Base-by-base conservation (phyloP, 164 flowering plant genomes). In the Akebia trifoliata region DNA sequence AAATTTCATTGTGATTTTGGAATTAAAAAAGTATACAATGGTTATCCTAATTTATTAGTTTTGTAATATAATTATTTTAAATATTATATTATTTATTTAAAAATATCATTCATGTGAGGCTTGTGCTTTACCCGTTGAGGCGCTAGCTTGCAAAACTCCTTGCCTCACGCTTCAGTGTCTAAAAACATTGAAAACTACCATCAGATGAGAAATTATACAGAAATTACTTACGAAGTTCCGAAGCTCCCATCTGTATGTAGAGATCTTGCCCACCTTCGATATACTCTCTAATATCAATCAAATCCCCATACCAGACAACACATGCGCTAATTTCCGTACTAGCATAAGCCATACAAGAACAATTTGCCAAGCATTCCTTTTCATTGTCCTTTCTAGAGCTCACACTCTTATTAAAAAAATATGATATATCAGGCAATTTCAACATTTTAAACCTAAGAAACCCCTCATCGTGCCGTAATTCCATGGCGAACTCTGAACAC, bases 361-460 rank as follows among this genome's bases (percentile, higher is more conserved):
- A 57, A 17, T 44, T 32, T 12, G 5, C 25, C 38, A 46, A 32
- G 15, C 61, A 57, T 30, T 57, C 51, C 4, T 15, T 10, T 11
- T 21, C 28, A 35, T 51, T 44, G 8, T 18, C 51, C 30, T 45
- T n/a, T n/a, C n/a, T 32, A 0, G 32, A 8, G 4, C 10, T 32
- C 54, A 20, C 10, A 11, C 39, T 44, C 9, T 28, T n/a, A 24
- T 35, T 20, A 31, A 34, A 8, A n/a, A 30, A 20, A 45, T 12
- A 4, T 11, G 51, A 8, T 12, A 18, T 14, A 45, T 57, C 61
- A 11, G 62, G 57, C 63, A 60, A 10, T 36, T 60, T 60, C 49
- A 60, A 11, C 17, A 5, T 44, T 24, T 3, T 36, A 34, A 54
- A 9, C 35, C 18, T 44, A 45, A 62, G 18, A 31, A 54, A 62